Base-by-base conservation (phyloP, 495 filamentous ascomycete species). In the Rusavskia elegans region DNA sequence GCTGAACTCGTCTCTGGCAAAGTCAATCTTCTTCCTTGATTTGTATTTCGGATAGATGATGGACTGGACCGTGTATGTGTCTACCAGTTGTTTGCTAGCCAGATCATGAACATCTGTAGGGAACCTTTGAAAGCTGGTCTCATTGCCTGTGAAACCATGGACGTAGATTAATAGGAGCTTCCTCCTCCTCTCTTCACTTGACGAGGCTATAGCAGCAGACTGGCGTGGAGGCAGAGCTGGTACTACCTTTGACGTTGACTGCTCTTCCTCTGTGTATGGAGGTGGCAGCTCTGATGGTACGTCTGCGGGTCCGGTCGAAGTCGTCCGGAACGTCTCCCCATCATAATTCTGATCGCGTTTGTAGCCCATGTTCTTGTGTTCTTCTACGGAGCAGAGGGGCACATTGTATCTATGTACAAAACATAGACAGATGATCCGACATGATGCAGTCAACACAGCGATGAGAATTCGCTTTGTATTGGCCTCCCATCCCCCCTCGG, bases 41-140 rank as follows among this genome's bases (percentile, higher is more conserved):
- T 85, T 85, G 67, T 95, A 97, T 36, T 81, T 81, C 1, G 90
- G 90, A 66, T 95, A 97, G 23, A 97, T 81, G 59, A 92, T 92
- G 17, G 88, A 83, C 66, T 93, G 87, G 0, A 97, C 79, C 11
- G 80, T 69, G 69, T 95, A 87, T 9, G 78, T 83, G 20, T 87
- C 80, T 39, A 67, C 66, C 46, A 95, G 62, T 0, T 78, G 72
- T 2, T 74, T 66, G n/a, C 80, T 81, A 32, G 95, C 68, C 21
- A 86, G 69, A 61, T 79, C 76, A 66, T 97, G 90, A 0, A 95
- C 75, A 65, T 97, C 88, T 5, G 82, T 82, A 1, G 90, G 90
- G 55, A 95, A 90, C 27, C 80, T 82, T 53, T 83, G 80, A 59
- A 97, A 97, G 55, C 84, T 89, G 16, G 81, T 82, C 65, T 93